Percentiles rank a stretch among this genome's conserved stretches.
These are phyloP conservation scores for Coemansia sp. DNA, from an alignment of 192 early-diverging fungal species.

Conservation along the genomic window DNA sequence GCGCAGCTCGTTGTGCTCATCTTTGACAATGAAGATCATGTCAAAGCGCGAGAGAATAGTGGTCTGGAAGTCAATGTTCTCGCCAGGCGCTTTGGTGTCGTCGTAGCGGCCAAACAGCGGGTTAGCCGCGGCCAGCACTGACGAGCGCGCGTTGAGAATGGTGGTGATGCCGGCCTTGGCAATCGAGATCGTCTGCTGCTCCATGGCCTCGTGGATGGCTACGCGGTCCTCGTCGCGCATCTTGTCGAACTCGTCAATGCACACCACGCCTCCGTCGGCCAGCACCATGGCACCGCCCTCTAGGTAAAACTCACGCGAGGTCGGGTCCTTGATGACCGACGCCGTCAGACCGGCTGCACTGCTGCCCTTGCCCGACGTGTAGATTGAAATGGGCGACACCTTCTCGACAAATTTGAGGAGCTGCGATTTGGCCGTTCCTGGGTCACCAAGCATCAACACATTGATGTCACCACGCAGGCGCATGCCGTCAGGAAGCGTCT, in stretches of 20 bases:
- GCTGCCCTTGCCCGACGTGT: slow-evolving; percentile 98
- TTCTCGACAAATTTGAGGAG: slow-evolving; percentile 98
- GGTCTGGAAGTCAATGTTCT: slow-evolving; percentile 99
- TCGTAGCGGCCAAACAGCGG: slow-evolving; percentile 98
- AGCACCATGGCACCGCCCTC: slow-evolving; percentile 99
- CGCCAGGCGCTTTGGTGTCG: slow-evolving; percentile 96
- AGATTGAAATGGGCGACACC: slow-evolving; percentile 96
- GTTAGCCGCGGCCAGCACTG: slow-evolving; percentile 97
- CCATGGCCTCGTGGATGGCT: slow-evolving; percentile 99
- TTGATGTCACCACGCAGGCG: slow-evolving; percentile 97
- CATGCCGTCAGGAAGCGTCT: slow-evolving; percentile 95
- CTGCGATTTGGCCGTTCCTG: slow-evolving; percentile 98
- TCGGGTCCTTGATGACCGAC: slow-evolving; percentile 90
- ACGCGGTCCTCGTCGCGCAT: slow-evolving; percentile 99
- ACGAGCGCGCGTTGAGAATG: slow-evolving; percentile 94
- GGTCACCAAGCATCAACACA: slow-evolving; percentile 95
- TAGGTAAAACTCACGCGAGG: slow-evolving; percentile 91
- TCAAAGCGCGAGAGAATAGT: slow-evolving; percentile 99
- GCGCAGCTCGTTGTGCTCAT: slow-evolving; percentile 91
- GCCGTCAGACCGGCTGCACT: slow-evolving; percentile 99
- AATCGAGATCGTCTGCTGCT: slow-evolving; percentile 99
- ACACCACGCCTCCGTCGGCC: slow-evolving; percentile 98
- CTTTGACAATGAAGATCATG: slow-evolving; percentile 98
- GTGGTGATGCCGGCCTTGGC: slow-evolving; percentile 99
- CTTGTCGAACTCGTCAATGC: slow-evolving; percentile 99